These are phyloP conservation scores for Raphanus hybrid DNA, from an alignment of 441 rosid species.

Conservation along the genomic window DNA sequence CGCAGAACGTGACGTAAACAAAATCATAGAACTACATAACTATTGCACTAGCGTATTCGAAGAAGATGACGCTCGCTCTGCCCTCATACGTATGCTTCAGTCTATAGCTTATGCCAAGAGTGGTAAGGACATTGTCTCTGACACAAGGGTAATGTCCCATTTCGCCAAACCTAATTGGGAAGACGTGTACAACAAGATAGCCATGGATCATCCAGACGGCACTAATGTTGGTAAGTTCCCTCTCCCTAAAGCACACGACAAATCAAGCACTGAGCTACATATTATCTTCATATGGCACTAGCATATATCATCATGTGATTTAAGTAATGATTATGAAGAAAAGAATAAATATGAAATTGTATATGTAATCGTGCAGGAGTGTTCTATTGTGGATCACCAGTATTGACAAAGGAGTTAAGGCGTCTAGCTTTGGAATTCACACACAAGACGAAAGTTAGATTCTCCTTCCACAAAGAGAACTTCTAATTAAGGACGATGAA, in stretches of 20 bases:
- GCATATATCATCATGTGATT: neutral
- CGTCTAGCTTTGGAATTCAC: constrained; percentile 39
- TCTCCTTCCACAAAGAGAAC: constrained; percentile 45
- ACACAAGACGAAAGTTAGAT: constrained; percentile 32
- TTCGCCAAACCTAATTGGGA: constrained; percentile 42
- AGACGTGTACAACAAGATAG: constrained; percentile 33
- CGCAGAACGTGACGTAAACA: constrained; percentile 34
- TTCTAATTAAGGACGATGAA: constrained; percentile 19
- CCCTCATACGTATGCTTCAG: constrained; percentile 41
- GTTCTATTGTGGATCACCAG: constrained; percentile 39
- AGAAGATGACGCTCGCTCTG: constrained; percentile 38
- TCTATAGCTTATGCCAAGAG: constrained; percentile 31
- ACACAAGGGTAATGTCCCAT: constrained; percentile 39
- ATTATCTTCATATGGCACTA: neutral
- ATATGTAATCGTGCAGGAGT: constrained; percentile 31
- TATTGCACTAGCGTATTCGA: constrained; percentile 40
- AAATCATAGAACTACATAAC: constrained; percentile 38
- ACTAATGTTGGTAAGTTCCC: constrained; percentile 39
- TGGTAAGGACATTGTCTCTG: constrained; percentile 42
- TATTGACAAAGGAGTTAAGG: constrained; percentile 33
- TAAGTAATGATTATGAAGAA: neutral
- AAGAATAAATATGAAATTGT: neutral
- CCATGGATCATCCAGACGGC: constrained; percentile 32
- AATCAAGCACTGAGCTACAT: neutral
- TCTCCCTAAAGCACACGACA: constrained; percentile 1